A percentile compares a stretch with the other conserved stretches of the same genome.
Conservation (phyloP, 1,284 basidiomycete species). For the Puccinia sorghi region DNA sequence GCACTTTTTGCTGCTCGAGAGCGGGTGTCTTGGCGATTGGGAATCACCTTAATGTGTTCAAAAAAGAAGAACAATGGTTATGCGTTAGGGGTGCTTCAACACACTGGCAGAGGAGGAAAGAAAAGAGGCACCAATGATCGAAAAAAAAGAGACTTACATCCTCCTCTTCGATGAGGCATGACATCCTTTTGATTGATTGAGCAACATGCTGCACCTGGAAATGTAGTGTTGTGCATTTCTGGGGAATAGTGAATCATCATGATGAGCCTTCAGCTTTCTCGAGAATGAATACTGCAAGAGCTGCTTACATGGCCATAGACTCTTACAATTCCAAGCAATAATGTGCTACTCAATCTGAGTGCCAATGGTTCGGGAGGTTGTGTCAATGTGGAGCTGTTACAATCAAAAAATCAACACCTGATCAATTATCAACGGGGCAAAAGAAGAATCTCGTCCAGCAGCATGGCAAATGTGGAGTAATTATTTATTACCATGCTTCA, state of each 20-base stretch:
- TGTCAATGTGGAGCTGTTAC: constrained; percentile 26
- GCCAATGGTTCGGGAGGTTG: constrained; percentile 47
- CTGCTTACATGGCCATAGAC: constrained; percentile 46
- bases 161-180: constrained; percentile 10
- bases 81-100: not conserved
- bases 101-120: not conserved
- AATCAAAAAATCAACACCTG: not conserved
- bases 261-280: not conserved
- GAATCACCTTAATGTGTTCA: not conserved
- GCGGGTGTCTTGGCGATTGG: not conserved
- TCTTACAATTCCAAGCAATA: constrained; percentile 45
- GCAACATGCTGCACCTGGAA: constrained; percentile 44
- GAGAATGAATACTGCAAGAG: not conserved
- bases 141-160: not conserved
- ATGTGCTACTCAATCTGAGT: constrained; percentile 39
- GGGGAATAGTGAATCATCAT: not conserved
- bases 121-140: too few species aligned
- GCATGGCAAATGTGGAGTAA: not conserved
- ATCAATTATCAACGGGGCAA: too few species aligned
- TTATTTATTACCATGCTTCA: constrained; percentile 44
- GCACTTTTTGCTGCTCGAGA: constrained; percentile 14
- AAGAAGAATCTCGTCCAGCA: not conserved
- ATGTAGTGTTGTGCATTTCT: constrained; percentile 48
- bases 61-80: not conserved
- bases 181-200: constrained; percentile 33